A percentile compares a stretch with the other conserved stretches of the same genome.
Evolutionary conservation across 805 yeast species (phyloP).

Genomic region (Candida easanensis): DNA sequence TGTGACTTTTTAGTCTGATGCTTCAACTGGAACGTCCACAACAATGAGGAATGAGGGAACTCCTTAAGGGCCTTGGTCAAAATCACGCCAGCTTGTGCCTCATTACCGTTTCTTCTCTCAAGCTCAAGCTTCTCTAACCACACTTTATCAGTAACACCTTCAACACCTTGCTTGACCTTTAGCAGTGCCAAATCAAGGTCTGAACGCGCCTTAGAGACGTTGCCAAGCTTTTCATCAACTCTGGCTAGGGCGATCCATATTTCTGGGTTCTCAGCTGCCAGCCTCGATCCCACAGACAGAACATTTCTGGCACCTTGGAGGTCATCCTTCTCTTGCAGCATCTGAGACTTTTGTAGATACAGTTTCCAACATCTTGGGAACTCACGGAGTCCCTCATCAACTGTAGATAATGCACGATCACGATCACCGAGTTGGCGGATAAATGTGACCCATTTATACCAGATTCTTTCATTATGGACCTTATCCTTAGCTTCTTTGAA

Average conservation of each 20-base stretch:
- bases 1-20: conserved; percentile 44
- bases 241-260: conserved; percentile 57
- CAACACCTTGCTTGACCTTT: conserved; percentile 40
- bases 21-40: conserved; percentile 66
- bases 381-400: conserved; percentile 44
- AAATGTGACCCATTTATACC: conserved; percentile 58
- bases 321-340: conserved; percentile 34
- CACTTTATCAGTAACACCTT: conserved; percentile 31
- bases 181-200: conserved; percentile 64
- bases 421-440: conserved; percentile 38
- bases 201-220: conserved; percentile 63
- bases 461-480: conserved; percentile 45
- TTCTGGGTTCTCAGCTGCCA: conserved; percentile 38
- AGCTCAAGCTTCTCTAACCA: conserved; percentile 58
- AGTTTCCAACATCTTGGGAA: conserved; percentile 53
- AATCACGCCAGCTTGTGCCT: conserved; percentile 49
- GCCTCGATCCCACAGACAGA: conserved; percentile 46
- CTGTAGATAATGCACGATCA: conserved; percentile 38
- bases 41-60: conserved; percentile 52
- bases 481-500: conserved; percentile 37
- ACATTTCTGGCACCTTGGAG: conserved; percentile 43
- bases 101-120: conserved; percentile 51
- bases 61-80: conserved; percentile 56
- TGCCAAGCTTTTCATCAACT: conserved; percentile 39
- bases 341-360: conserved; percentile 62